phyloP scores from a whole-genome alignment of 78 protist genomes.

The Guillardia theta region DNA sequence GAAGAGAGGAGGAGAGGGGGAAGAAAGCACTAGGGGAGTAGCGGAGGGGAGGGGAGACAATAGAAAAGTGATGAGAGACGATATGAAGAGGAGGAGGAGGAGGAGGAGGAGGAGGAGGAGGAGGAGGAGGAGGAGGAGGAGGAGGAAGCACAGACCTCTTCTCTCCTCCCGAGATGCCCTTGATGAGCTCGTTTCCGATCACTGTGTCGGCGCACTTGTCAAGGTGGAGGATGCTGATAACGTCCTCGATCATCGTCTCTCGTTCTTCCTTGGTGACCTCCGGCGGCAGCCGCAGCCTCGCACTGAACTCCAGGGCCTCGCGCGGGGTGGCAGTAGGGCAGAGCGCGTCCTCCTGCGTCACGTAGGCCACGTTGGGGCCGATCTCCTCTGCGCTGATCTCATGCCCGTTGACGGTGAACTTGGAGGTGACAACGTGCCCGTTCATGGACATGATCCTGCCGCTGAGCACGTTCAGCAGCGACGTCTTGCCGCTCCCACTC shows the following conservation, averaged over 20 bases:
- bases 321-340: not conserved
- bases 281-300: not conserved
- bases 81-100: too few species aligned
- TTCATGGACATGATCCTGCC: not conserved
- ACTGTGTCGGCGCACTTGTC: not conserved
- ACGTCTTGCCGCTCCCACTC: slow-evolving; percentile 22
- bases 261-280: not conserved
- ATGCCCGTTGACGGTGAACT: not conserved
- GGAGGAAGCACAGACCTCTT: too few species aligned
- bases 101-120: too few species aligned
- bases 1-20: too few species aligned
- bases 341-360: slow-evolving; percentile 28
- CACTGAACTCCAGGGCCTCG: not conserved
- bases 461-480: slow-evolving; percentile 16
- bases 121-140: too few species aligned
- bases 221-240: not conserved
- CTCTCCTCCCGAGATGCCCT: slow-evolving; percentile 67
- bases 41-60: too few species aligned
- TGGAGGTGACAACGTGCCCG: not conserved
- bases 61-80: too few species aligned
- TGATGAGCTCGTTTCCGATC: not conserved
- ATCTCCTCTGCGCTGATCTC: not conserved
- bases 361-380: not conserved
- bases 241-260: not conserved
- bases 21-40: too few species aligned